phyloP scores from a whole-genome alignment of 305 asterid genomes.

The Solanum chacoense region DNA sequence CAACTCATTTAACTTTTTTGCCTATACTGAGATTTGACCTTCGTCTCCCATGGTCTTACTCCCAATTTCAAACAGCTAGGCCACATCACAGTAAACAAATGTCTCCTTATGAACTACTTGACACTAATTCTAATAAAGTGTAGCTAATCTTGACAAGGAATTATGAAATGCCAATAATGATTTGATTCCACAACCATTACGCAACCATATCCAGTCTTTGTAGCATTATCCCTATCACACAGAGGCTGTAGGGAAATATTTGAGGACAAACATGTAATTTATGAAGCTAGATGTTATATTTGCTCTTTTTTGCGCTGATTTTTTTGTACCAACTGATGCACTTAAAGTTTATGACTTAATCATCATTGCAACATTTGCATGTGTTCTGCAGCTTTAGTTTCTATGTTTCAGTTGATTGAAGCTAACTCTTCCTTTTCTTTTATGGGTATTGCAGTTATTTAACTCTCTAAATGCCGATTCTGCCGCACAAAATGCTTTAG shows the following conservation, averaged over 20 bases:
- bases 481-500: conserved; percentile 8
- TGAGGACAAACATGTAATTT: not conserved
- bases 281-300: not conserved
- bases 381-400: not conserved
- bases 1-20: not conserved
- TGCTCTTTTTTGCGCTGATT: not conserved
- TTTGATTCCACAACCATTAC: not conserved
- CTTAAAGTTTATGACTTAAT: not conserved
- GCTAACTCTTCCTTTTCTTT: not conserved
- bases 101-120: not conserved
- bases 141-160: not conserved
- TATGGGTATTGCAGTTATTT: conserved; percentile 19
- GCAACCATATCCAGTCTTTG: not conserved
- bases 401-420: not conserved
- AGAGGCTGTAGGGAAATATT: not conserved
- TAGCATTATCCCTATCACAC: not conserved
- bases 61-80: not conserved
- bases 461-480: conserved; percentile 7
- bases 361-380: not conserved
- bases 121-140: not conserved
- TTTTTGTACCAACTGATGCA: not conserved
- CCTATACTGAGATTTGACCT: not conserved
- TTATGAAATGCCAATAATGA: not conserved
- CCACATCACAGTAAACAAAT: not conserved
- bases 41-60: not conserved